Conservation (phyloP, 176 grass and related monocot species). For the Musa itinerans region DNA sequence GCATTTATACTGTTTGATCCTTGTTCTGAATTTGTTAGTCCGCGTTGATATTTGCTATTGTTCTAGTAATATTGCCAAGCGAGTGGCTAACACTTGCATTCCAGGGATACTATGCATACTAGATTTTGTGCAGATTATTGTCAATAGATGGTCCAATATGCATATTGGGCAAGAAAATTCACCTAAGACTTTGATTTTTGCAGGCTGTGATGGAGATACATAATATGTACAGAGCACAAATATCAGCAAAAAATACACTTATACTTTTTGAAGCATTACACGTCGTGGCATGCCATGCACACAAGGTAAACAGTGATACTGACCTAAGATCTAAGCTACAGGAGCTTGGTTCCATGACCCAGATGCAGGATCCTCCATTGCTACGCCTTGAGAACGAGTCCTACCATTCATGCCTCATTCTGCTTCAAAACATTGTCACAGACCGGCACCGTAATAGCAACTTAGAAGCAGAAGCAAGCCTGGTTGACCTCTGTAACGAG, state of each 20-base stretch:
- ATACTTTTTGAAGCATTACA: conserved; percentile 93
- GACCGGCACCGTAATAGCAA: conserved; percentile 43
- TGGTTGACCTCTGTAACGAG: conserved; percentile 75
- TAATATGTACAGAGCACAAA: conserved; percentile 73
- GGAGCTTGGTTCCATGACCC: conserved; percentile 89
- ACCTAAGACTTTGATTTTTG: conserved; percentile 24
- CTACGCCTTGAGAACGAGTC: conserved; percentile 95
- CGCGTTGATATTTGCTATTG: conserved; percentile 30
- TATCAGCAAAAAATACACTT: conserved; percentile 76
- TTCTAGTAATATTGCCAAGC: neutral
- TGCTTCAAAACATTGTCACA: conserved; percentile 76
- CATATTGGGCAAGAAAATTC: neutral
- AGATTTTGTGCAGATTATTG: neutral
- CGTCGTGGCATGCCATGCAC: conserved; percentile 74
- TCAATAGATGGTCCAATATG: neutral
- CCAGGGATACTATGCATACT: neutral
- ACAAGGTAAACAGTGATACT: conserved; percentile 84
- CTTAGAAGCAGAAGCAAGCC: conserved; percentile 52
- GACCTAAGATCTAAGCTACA: conserved; percentile 85
- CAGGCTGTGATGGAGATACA: conserved; percentile 99
- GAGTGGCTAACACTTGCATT: neutral
- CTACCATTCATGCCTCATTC: conserved; percentile 75
- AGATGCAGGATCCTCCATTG: conserved; percentile 93
- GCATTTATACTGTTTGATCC: neutral
- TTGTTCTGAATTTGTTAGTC: conserved; percentile 23